These are phyloP conservation scores for Naganishia randhawae DNA, from an alignment of 768 basidiomycete genomes.

Conservation along the genomic window DNA sequence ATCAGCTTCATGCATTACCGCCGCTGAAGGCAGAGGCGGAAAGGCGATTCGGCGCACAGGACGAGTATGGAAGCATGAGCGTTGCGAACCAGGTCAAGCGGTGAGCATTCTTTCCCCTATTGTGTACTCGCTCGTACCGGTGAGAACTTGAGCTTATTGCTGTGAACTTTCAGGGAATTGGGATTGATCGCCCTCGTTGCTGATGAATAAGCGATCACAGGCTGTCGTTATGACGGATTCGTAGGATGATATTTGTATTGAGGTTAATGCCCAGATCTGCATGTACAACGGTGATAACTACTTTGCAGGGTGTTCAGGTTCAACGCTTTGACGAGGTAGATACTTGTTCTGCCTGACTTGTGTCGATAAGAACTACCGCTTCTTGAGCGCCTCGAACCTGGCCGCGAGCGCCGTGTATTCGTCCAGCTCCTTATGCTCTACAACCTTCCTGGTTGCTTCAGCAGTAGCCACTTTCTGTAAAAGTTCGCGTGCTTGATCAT, in stretches of 20 bases:
- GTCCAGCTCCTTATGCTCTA: constrained; percentile 29
- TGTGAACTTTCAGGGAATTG: constrained; percentile 36
- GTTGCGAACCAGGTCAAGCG: constrained; percentile 80
- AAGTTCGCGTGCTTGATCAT: constrained; percentile 20
- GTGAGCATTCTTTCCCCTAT: constrained; percentile 33
- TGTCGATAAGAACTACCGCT: constrained; percentile 2
- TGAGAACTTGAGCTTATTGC: background rate
- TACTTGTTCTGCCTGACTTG: too few relatives aligned
- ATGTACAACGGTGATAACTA: too few relatives aligned
- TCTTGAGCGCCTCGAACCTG: constrained; percentile 31
- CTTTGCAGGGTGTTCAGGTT: too few relatives aligned
- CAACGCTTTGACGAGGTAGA: too few relatives aligned
- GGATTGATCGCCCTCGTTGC: constrained; percentile 47
- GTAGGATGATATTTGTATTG: too few relatives aligned
- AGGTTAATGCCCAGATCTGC: too few relatives aligned
- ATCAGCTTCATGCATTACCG: constrained; percentile 67
- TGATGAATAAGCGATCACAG: constrained; percentile 11
- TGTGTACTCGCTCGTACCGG: background rate
- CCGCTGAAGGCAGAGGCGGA: constrained; percentile 57
- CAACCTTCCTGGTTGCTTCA: constrained; percentile 58
- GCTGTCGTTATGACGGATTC: too few relatives aligned
- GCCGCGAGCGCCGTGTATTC: constrained; percentile 27
- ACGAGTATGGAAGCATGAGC: constrained; percentile 69
- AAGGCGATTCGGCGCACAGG: constrained; percentile 51
- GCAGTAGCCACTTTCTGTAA: constrained; percentile 49